These are phyloP conservation scores for Rhynchospora pubera DNA, from an alignment of 176 grass and related monocot species.

Conservation along the genomic window DNA sequence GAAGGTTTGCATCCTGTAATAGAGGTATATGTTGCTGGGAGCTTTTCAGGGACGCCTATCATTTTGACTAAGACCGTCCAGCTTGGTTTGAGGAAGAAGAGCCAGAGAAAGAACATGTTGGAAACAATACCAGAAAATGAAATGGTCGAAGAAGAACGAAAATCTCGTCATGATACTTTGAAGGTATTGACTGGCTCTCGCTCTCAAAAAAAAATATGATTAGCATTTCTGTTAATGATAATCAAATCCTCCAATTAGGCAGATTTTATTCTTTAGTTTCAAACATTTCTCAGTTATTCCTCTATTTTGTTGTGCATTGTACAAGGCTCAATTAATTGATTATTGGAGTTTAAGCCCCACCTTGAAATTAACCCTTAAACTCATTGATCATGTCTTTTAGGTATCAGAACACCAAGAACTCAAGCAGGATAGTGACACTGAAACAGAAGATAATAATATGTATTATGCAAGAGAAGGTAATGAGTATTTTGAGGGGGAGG, in stretches of 20 bases:
- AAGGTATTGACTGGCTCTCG: conserved; percentile 40
- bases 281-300: neutral
- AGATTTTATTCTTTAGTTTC: neutral
- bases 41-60: conserved; percentile 72
- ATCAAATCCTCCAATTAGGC: neutral
- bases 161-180: conserved; percentile 25
- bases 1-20: conserved; percentile 52
- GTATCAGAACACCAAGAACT: conserved; percentile 42
- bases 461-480: conserved; percentile 30
- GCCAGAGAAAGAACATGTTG: conserved; percentile 52
- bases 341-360: neutral
- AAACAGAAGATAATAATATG: conserved; percentile 52
- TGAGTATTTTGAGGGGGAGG: conserved; percentile 74
- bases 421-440: conserved; percentile 42
- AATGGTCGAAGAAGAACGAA: conserved; percentile 44
- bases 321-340: too few species aligned
- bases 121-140: conserved; percentile 77
- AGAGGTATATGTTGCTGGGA: conserved; percentile 79
- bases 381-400: conserved; percentile 31
- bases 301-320: neutral
- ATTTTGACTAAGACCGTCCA: conserved; percentile 75
- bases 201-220: neutral
- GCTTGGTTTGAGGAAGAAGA: conserved; percentile 64
- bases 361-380: neutral
- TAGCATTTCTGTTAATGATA: neutral